A percentile compares a stretch with the other conserved stretches of the same genome.
These are phyloP conservation scores for Monosporozyma solicola DNA, from an alignment of 805 yeast genomes.

Conservation along the genomic window DNA sequence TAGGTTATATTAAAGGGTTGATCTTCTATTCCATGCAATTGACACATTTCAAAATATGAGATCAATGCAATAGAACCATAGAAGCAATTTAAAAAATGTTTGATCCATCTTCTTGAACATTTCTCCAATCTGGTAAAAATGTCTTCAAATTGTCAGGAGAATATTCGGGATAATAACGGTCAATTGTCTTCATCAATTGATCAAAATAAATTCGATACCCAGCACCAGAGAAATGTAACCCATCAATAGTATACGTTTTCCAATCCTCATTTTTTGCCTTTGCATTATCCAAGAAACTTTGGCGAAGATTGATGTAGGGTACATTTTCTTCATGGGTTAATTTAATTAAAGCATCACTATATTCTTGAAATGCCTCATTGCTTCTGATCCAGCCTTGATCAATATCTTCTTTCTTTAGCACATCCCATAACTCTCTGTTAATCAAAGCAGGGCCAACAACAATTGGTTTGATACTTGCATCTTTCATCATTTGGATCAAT, in stretches of 20 bases:
- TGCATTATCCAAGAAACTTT: constrained; percentile 35
- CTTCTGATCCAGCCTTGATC: constrained; percentile 37
- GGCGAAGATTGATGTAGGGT: constrained; percentile 51
- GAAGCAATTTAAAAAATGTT: constrained; percentile 3
- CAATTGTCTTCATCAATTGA: constrained; percentile 35
- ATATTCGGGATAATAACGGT: constrained; percentile 39
- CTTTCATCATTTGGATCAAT: constrained; percentile 35
- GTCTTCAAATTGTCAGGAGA: constrained; percentile 33
- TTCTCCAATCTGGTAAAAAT: constrained; percentile 37
- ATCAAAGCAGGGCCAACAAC: constrained; percentile 57
- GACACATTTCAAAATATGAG: no score
- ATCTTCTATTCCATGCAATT: no score
- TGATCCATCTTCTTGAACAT: constrained; percentile 22
- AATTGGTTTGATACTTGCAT: constrained; percentile 41
- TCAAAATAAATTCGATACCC: constrained; percentile 45
- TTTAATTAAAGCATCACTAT: constrained; percentile 41
- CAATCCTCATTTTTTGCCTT: constrained; percentile 33
- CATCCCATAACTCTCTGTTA: constrained; percentile 38
- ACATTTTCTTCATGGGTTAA: constrained; percentile 40
- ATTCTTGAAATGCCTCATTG: constrained; percentile 37
- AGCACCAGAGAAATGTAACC: constrained; percentile 50
- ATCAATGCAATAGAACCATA: neutral
- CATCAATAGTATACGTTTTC: constrained; percentile 39
- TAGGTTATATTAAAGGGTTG: no score
- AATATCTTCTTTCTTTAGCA: constrained; percentile 26